phyloP scores from a whole-genome alignment of 2,329 filamentous ascomycete species.

The Stachybotrys chartarum region DNA sequence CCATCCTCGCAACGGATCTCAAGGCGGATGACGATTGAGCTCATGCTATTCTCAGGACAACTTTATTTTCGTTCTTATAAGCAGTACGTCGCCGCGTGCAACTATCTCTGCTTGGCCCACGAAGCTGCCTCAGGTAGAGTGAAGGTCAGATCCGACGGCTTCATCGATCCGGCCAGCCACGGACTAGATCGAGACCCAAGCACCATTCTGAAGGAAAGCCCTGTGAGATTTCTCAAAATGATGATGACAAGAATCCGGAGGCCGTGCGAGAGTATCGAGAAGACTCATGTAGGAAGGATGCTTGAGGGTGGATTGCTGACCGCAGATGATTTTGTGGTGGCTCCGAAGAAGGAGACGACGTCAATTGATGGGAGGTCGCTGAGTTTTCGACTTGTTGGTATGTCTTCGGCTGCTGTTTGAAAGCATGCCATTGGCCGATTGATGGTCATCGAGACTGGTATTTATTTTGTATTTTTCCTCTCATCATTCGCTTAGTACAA shows the following conservation, averaged over 20 bases:
- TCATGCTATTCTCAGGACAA: conserved; percentile 60
- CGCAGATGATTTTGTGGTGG: conserved; percentile 10
- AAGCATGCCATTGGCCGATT: too few species aligned
- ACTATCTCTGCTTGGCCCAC: conserved; percentile 39
- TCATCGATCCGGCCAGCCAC: conserved; percentile 13
- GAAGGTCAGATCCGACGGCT: conserved; percentile 11
- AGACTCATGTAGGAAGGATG: conserved; percentile 33
- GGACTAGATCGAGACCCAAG: background rate
- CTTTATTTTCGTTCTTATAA: conserved; percentile 47
- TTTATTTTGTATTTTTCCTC: too few species aligned
- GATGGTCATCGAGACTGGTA: too few species aligned
- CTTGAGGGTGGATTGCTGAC: conserved; percentile 21
- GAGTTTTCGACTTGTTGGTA: too few species aligned
- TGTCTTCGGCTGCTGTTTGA: too few species aligned
- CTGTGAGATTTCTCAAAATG: conserved; percentile 19
- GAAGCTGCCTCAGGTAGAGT: conserved; percentile 13
- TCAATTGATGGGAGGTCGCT: too few species aligned
- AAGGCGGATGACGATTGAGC: conserved; percentile 23
- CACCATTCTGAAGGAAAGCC: background rate
- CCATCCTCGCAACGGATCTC: background rate
- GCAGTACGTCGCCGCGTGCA: conserved; percentile 45
- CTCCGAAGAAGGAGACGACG: too few species aligned
- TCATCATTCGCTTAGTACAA: too few species aligned
- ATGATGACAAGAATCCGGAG: conserved; percentile 28
- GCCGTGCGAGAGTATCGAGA: conserved; percentile 28